phyloP scores from a whole-genome alignment of 441 rosid genomes.

The Corymbia citriodora region DNA sequence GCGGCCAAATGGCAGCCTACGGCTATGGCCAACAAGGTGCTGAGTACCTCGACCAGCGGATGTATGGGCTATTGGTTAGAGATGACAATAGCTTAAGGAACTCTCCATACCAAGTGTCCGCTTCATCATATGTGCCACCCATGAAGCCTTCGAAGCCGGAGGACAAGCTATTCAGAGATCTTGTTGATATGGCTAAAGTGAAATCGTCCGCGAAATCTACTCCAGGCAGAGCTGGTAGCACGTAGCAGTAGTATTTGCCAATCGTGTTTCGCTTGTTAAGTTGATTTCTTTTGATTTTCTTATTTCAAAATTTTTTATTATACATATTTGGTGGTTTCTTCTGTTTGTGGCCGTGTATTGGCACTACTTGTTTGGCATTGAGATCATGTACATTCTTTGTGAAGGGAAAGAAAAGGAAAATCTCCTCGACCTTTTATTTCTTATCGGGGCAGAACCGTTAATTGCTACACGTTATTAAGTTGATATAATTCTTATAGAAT shows the following conservation, averaged over 20 bases:
- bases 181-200: conserved; percentile 82
- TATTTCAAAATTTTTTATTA: neutral
- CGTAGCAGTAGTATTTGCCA: conserved; percentile 33
- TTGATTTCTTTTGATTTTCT: neutral
- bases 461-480: neutral
- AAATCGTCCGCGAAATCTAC: conserved; percentile 52
- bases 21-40: conserved; percentile 64
- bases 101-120: conserved; percentile 46
- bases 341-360: conserved; percentile 11
- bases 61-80: conserved; percentile 67
- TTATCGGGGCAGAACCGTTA: neutral
- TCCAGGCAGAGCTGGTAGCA: conserved; percentile 72
- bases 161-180: conserved; percentile 95
- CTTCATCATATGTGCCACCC: conserved; percentile 53
- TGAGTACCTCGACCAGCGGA: conserved; percentile 63
- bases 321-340: conserved; percentile 9
- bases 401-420: conserved; percentile 18
- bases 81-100: conserved; percentile 44
- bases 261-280: conserved; percentile 4
- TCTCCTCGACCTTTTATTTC: neutral
- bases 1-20: conserved; percentile 65
- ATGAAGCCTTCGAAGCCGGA: conserved; percentile 69
- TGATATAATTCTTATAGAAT: neutral
- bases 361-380: conserved; percentile 26
- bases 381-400: conserved; percentile 44